A percentile compares a stretch with the other conserved stretches of the same genome.
Evolutionary conservation across 306 rosid genomes (phyloP).

Genomic region (Vigna mungo): DNA sequence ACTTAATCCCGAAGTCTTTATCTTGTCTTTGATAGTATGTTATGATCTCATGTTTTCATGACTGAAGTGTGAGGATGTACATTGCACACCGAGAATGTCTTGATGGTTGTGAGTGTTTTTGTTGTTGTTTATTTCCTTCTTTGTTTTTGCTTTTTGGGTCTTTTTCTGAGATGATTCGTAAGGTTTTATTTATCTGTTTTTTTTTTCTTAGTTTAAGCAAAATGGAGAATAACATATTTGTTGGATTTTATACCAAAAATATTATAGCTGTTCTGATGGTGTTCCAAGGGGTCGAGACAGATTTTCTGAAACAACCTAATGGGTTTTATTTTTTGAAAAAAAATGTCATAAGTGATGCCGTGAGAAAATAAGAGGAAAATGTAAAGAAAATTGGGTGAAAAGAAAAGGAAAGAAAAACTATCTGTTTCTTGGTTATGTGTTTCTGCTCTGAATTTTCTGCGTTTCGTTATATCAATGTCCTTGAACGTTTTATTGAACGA

Average conservation of each 20-base stretch:
- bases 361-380: too few species aligned
- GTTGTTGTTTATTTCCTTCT: background rate
- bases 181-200: too few species aligned
- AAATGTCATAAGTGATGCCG: background rate
- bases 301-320: too few species aligned
- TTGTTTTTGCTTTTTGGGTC: background rate
- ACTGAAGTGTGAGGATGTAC: background rate
- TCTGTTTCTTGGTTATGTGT: background rate
- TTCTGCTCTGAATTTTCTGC: background rate
- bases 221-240: too few species aligned
- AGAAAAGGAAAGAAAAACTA: background rate
- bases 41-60: background rate
- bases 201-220: too few species aligned
- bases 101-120: background rate
- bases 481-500: background rate
- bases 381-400: background rate
- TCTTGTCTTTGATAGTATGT: background rate
- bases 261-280: too few species aligned
- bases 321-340: too few species aligned
- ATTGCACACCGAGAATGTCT: background rate
- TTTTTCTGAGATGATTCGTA: too few species aligned
- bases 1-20: background rate
- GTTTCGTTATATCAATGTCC: conserved; percentile 1
- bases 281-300: too few species aligned
- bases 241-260: too few species aligned